Evolutionary conservation across 2,329 filamentous ascomycete species (phyloP).

Genomic region (Tolypocladium guangdongense): DNA sequence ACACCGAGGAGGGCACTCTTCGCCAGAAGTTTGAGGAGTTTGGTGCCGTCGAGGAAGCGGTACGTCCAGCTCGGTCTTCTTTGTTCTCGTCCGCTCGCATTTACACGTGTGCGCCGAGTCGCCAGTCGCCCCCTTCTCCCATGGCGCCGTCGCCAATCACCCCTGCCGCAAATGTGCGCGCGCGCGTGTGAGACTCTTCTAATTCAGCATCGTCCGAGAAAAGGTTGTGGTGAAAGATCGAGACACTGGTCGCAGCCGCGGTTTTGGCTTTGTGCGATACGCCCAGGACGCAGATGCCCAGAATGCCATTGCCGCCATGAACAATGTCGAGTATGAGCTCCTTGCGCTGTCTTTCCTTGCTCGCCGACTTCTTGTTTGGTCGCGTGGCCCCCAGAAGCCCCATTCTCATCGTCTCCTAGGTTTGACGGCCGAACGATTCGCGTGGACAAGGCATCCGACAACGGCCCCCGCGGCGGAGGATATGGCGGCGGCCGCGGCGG

Average conservation of each 20-base stretch:
- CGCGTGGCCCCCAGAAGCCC: not conserved
- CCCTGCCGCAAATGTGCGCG: not conserved
- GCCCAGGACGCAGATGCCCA: conserved; percentile 65
- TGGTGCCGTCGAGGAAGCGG: conserved; percentile 86
- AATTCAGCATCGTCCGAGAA: conserved; percentile 5
- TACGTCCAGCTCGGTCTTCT: conserved; percentile 40
- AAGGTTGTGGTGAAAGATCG: conserved; percentile 97
- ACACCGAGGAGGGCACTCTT: conserved; percentile 83
- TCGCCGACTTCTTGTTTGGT: not conserved
- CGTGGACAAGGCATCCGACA: conserved; percentile 90
- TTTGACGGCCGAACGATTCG: conserved; percentile 92
- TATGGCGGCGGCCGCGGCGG: conserved; percentile 25
- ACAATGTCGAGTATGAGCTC: conserved; percentile 71
- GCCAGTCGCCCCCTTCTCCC: not conserved
- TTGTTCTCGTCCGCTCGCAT: not conserved
- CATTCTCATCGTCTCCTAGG: conserved; percentile 30
- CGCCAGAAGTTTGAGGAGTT: conserved; percentile 89
- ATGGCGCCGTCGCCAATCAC: not conserved
- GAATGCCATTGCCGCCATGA: conserved; percentile 67
- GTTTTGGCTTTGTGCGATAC: conserved; percentile 95
- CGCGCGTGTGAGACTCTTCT: conserved; percentile 9
- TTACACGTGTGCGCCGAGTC: not conserved
- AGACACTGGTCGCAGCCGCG: conserved; percentile 90
- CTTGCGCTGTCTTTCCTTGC: conserved; percentile 10
- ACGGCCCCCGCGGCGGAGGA: conserved; percentile 41